Evolutionary conservation across 164 flowering plant species (phyloP).

Genomic region (Amborella trichopoda): DNA sequence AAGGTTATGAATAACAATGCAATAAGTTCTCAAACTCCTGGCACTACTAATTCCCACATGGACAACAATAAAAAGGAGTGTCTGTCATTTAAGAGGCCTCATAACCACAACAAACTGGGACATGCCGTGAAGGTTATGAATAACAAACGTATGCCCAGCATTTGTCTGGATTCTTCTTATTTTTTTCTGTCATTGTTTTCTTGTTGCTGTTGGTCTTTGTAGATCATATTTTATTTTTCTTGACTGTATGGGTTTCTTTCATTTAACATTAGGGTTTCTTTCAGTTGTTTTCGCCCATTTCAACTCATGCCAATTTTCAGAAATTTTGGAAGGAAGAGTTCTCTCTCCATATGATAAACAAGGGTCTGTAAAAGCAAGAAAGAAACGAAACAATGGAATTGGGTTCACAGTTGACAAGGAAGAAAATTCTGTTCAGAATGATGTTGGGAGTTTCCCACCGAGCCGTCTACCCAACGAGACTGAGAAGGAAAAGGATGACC

Average conservation of each 20-base stretch:
- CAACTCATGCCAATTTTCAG: constrained; percentile 18
- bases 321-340: constrained; percentile 11
- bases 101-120: no score
- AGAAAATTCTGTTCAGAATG: constrained; percentile 10
- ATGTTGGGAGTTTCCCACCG: constrained; percentile 1
- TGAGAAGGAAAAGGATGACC: constrained; percentile 10
- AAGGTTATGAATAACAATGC: no score
- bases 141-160: not conserved
- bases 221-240: not conserved
- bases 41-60: no score
- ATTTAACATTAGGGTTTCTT: no score
- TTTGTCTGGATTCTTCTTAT: not conserved
- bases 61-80: no score
- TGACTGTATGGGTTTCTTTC: constrained; percentile 4
- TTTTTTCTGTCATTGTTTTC: not conserved
- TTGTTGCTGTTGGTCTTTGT: not conserved
- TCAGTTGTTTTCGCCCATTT: not conserved
- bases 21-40: no score
- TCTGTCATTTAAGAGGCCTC: no score
- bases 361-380: constrained; percentile 15
- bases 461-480: constrained; percentile 21
- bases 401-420: constrained; percentile 18
- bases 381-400: constrained; percentile 15
- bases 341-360: constrained; percentile 17
- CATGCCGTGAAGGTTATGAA: constrained; percentile 41